Evolutionary conservation across 202 grass and related monocot species (phyloP), one percentile per base, ranked within the genome.

Genomic region (Zizania palustris): DNA sequence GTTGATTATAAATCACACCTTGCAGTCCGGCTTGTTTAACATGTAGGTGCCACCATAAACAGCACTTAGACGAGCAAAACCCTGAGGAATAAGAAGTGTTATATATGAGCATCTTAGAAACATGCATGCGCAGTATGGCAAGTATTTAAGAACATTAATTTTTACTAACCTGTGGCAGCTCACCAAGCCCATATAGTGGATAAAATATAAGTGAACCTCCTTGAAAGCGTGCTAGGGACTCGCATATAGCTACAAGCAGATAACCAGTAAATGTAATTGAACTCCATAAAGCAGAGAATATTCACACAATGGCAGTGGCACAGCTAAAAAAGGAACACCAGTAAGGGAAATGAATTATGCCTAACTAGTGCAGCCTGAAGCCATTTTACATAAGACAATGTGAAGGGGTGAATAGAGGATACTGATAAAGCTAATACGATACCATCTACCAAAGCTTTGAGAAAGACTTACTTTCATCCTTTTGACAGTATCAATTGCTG

Each of bases 41-140:
- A 97, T 97, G 77, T 97, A 97, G 13, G 90, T 97, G 82, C 93
- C 93, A 61, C 93, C 93, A 88, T 97, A 97, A 85, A 97, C 93
- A 88, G 93, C 90, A 93, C 87, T 97, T 65, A 96, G 68, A 58
- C 93, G 89, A 42, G 89, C 89, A 88, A 96, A 96, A 85, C 82
- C 93, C 93, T 96, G 82, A 43, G 76, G 54, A 18, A 33, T 21
- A 84, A 77, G 13, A 77, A 88, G 28, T 19, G 71, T n/a, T 20
- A 57, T 45, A 61, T 63, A 80, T 49, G 7, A 75, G 15, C 13
- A 72, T 67, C 76, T 55, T 42, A 69, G 12, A 62, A 77, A 41
- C 44, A 80, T 39, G 15, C 13, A 28, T 60, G 44, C 62, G 45
- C 11, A 21, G 35, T 9, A 54, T 34, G 16, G 76, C 11, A 60